Evolutionary conservation across 495 filamentous ascomycete species (phyloP), one percentile per base, ranked within the genome.

Genomic region (Aspergillus ellipticus): DNA sequence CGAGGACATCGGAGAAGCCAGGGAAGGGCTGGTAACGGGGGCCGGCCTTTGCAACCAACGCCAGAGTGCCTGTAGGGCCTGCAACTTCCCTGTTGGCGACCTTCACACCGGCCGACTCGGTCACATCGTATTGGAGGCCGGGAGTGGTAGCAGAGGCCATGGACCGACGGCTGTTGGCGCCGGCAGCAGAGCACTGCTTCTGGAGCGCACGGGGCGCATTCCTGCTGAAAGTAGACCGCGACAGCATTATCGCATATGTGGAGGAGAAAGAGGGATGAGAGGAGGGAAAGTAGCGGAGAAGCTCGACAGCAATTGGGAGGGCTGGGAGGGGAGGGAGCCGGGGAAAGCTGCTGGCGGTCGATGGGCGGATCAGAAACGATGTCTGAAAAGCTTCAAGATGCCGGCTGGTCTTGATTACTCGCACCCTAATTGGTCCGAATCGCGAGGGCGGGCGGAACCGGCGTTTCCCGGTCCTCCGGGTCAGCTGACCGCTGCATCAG

Each of bases 11-110:
- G 53, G 92, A 85, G 68, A 96, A 84, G 49, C 95, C 94, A 62
- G 94, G 95, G 55, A 87, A 79, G 42, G 85, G 81, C 79, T 99
- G 84, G 76, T 92, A 97, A 71, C 94, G 81, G 62, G 92, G 90
- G 66, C 94, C 94, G 56, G 89, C 94, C 74, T 93, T 94, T 47
- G 91, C 84, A 68, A 97, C 91, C 60, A 99, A 68, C 33, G 91
- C 92, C 60, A 99, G 80, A 58, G 88, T 90, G 43, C 90, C 90
- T 51, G 92, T 96, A 61, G 91, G 90, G 22, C 91, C 92, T 56
- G 84, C 79, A 56, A 91, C 79, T 74, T 97, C 92, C 75, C 92
- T 81, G 75, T 87, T 87, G 63, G 92, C 92, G 55, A 95, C 79
- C 82, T 96, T 97, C 72, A 97, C 79, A 63, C 94, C 92, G 60